Evolutionary conservation across 768 basidiomycete species (phyloP).

Genomic region (Lentinula sp.): DNA sequence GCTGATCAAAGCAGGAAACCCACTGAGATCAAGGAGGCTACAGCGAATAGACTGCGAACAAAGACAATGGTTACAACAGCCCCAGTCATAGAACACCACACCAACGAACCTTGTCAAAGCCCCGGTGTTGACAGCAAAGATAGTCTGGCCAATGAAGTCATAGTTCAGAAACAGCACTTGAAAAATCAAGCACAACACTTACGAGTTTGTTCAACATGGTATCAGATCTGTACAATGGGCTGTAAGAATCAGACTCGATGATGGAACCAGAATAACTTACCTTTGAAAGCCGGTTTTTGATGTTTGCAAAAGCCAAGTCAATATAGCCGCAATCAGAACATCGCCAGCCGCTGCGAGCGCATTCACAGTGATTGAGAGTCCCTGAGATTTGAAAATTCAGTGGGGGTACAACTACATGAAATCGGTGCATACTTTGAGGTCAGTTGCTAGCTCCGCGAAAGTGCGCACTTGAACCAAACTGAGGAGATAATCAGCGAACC

Average conservation of each 20-base stretch:
- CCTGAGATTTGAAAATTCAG: conserved; percentile 18
- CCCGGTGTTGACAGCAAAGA: conserved; percentile 52
- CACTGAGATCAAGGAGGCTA: conserved; percentile 43
- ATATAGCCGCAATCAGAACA: conserved; percentile 39
- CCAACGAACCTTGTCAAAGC: conserved; percentile 25
- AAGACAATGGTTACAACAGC: not conserved
- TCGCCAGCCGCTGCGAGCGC: conserved; percentile 42
- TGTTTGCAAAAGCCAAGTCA: conserved; percentile 38
- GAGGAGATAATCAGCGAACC: not conserved
- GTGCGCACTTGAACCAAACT: not conserved
- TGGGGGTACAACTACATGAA: not conserved
- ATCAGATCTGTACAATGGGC: conserved; percentile 29
- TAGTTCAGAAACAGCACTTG: not conserved
- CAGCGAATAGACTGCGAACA: conserved; percentile 32
- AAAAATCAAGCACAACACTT: conserved; percentile 9
- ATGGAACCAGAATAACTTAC: conserved; percentile 14
- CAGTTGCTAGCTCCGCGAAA: conserved; percentile 1
- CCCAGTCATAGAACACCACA: not conserved
- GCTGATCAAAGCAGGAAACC: conserved; percentile 3
- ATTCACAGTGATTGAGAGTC: conserved; percentile 46
- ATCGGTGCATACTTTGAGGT: conserved; percentile 6
- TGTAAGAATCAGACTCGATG: not conserved
- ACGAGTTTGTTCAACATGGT: conserved; percentile 45
- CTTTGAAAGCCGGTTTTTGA: conserved; percentile 48
- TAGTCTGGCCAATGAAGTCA: conserved; percentile 24